A percentile compares a stretch with the other conserved stretches of the same genome.
These are phyloP conservation scores for Coffea canephora DNA, from an alignment of 257 asterid species.

Conservation along the genomic window DNA sequence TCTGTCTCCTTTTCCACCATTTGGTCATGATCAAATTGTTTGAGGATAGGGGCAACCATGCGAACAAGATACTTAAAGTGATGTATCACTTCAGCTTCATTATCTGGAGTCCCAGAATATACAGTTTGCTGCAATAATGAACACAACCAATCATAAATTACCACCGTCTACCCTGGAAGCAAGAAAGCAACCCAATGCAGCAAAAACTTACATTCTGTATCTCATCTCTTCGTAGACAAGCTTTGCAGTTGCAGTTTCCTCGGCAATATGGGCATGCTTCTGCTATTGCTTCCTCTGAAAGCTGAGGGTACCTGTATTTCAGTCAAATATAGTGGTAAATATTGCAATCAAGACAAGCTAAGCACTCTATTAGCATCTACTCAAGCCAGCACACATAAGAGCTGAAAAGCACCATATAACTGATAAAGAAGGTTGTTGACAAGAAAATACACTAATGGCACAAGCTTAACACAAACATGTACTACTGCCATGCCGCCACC, in stretches of 20 bases:
- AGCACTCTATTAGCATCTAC: neutral
- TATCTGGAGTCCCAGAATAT: conserved; percentile 36
- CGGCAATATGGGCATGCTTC: conserved; percentile 55
- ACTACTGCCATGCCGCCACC: neutral
- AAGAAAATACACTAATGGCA: neutral
- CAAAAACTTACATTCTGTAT: conserved; percentile 32
- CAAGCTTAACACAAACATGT: neutral
- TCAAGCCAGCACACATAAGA: neutral
- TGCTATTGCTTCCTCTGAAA: conserved; percentile 40
- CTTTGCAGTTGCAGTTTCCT: conserved; percentile 61
- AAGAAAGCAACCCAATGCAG: neutral
- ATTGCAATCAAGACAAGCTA: neutral
- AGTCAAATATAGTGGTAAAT: conserved; percentile 1
- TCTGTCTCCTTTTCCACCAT: conserved; percentile 43
- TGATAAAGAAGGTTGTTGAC: neutral
- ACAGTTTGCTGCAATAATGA: conserved; percentile 33
- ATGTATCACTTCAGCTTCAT: conserved; percentile 17
- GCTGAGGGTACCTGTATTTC: conserved; percentile 55
- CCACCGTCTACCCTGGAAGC: neutral
- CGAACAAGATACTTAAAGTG: conserved; percentile 32
- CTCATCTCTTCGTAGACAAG: conserved; percentile 40
- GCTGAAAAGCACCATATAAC: neutral
- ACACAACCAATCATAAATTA: neutral
- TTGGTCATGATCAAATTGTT: conserved; percentile 40
- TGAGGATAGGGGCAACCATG: conserved; percentile 38